phyloP scores from a whole-genome alignment of 352 stramenopile genomes.

The Phytophthora cactorum region DNA sequence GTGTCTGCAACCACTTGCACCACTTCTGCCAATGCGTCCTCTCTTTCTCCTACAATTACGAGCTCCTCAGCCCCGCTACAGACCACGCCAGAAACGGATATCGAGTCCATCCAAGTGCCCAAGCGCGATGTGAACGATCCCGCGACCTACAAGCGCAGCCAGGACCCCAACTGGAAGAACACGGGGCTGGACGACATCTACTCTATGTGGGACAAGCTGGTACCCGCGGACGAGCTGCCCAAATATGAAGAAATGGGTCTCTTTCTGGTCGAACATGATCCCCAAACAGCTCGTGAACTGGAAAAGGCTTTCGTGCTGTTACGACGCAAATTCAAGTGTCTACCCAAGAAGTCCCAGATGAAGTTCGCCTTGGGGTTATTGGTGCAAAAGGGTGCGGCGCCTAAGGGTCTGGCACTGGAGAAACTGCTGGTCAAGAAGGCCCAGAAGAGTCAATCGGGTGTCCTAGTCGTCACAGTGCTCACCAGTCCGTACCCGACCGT shows the following conservation, averaged over 20 bases:
- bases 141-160: slow-evolving; percentile 88
- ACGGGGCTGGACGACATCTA: slow-evolving; percentile 91
- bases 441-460: slow-evolving; percentile 90
- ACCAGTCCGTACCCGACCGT: slow-evolving; percentile 91
- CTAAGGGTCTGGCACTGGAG: slow-evolving; percentile 63
- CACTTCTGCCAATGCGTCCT: background rate
- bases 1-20: slow-evolving; percentile 6
- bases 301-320: slow-evolving; percentile 88
- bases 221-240: slow-evolving; percentile 65
- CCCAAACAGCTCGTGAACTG: slow-evolving; percentile 78
- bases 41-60: slow-evolving; percentile 5
- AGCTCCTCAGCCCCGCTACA: slow-evolving; percentile 1
- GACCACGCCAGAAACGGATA: slow-evolving; percentile 17
- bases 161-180: slow-evolving; percentile 81
- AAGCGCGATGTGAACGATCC: slow-evolving; percentile 73
- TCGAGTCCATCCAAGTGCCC: slow-evolving; percentile 39
- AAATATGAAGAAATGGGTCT: slow-evolving; percentile 82
- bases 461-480: slow-evolving; percentile 93
- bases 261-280: slow-evolving; percentile 79
- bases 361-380: slow-evolving; percentile 86
- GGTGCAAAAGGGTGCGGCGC: slow-evolving; percentile 64
- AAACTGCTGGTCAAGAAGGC: slow-evolving; percentile 90
- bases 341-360: slow-evolving; percentile 93
- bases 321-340: slow-evolving; percentile 87
- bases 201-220: slow-evolving; percentile 82